Conservation (phyloP, 2,329 filamentous ascomycete genomes). For the Colletotrichum simmondsii region DNA sequence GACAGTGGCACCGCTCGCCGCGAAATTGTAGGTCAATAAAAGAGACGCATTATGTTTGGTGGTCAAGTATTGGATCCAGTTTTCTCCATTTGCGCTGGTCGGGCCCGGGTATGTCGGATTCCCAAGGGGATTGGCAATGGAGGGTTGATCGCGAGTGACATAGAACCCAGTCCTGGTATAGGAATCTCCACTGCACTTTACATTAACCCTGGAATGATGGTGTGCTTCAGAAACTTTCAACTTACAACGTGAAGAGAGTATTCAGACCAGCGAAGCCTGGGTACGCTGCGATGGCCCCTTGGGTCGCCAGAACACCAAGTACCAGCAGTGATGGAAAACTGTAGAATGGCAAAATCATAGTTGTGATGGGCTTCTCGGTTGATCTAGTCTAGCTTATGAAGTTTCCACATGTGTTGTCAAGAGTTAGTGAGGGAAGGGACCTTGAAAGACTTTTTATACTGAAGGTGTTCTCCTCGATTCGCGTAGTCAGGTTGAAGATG, state of each 20-base stretch:
- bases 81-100: conserved; percentile 60
- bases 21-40: neutral
- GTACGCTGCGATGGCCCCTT: neutral
- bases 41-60: neutral
- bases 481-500: neutral
- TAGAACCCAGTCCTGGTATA: conserved; percentile 48
- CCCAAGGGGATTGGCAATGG: conserved; percentile 46
- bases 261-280: neutral
- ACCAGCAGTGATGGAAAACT: neutral
- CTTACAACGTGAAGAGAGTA: conserved; percentile 9
- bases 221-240: fast-evolving
- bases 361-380: too few relatives aligned
- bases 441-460: too few relatives aligned
- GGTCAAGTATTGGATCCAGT: conserved; percentile 66
- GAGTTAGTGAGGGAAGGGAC: too few relatives aligned
- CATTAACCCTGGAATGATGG: conserved; percentile 35
- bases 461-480: too few relatives aligned
- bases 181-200: conserved; percentile 63
- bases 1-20: neutral
- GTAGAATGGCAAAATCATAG: neutral
- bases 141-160: conserved; percentile 49
- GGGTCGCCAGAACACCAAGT: neutral
- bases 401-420: too few relatives aligned
- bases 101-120: conserved; percentile 58
- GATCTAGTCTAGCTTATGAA: too few relatives aligned